Evolutionary conservation across 371 early-diverging fungal species (phyloP), one percentile per base, ranked within the genome.

Genomic region (Dipsacomyces acuminosporus): DNA sequence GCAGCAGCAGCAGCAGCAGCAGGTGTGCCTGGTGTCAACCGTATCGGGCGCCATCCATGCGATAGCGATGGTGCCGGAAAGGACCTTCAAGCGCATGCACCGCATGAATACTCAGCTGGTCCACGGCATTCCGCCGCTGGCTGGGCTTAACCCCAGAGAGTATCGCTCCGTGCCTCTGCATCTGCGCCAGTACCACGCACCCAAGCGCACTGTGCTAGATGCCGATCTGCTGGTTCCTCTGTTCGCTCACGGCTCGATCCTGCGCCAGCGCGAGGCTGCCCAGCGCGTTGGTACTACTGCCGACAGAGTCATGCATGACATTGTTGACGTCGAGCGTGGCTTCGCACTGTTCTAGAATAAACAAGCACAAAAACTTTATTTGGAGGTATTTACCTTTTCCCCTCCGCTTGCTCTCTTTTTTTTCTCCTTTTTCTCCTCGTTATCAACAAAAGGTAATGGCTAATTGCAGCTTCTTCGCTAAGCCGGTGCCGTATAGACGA

Each of bases 111-210:
- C 82, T 15, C 85, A 86, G 33, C 71, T 98, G 59, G 87, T 89
- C 3, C 87, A 86, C 51, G 81, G 82, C 19, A 48, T 91, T 0
- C 88, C 85, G 48, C 93, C 90, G 53, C 73, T 82, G 21, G 94
- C 92, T 7, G 96, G 94, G 9, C 70, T 98, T 30, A 96, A 98
- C 63, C 96, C 99, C 2, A 79, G 91, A 45, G 93, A 92, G 8
- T 94, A 73, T 64, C 74, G 90, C 66, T 74, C 76, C 22, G 62
- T 56, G 35, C 60, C 63, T n/a, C 21, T 35, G 43, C 51, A 56
- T 38, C 55, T 81, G 52, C 77, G 86, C 19, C 78, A 82, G 69
- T 73, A 79, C 42, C 78, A 78, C 6, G 83, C 84, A 53, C 86
- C 87, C 36, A 43, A 56, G 18, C 56, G 61, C 24, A 58, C 61